A percentile compares a stretch with the other conserved stretches of the same genome.
Conservation (phyloP, 345 rosid genomes). For the Pugionium dolabratum region DNA sequence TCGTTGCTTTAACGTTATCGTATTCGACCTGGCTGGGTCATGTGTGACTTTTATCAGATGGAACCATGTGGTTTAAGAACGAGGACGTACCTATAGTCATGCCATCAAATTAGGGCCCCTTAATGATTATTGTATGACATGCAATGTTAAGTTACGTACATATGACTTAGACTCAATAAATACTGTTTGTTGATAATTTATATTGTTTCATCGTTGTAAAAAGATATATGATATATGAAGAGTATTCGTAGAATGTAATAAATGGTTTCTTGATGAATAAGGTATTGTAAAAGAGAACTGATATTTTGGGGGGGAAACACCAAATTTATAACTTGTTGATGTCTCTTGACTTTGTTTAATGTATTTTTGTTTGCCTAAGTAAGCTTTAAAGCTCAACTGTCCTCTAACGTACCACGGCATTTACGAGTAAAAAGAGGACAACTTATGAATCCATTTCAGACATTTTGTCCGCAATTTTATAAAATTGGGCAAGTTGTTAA, state of each 20-base stretch:
- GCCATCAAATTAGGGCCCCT: slow-evolving; percentile 25
- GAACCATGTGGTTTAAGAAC: slow-evolving; percentile 15
- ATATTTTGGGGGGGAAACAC: too few relatives aligned
- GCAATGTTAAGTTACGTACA: slow-evolving; percentile 12
- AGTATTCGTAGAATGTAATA: too few relatives aligned
- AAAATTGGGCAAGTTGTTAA: slow-evolving; percentile 12
- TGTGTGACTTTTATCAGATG: slow-evolving; percentile 6
- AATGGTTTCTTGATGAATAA: too few relatives aligned
- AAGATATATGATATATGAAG: too few relatives aligned
- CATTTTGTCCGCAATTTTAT: slow-evolving; percentile 32
- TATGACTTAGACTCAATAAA: not conserved
- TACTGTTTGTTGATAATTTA: too few relatives aligned
- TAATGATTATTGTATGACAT: slow-evolving; percentile 5
- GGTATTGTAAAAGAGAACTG: too few relatives aligned
- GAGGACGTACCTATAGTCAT: slow-evolving; percentile 20
- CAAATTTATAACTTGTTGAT: too few relatives aligned
- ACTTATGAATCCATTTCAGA: not conserved
- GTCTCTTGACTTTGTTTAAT: too few relatives aligned
- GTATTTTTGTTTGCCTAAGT: too few relatives aligned
- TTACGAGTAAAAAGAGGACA: slow-evolving; percentile 12
- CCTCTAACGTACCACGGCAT: slow-evolving; percentile 30
- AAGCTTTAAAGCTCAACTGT: not conserved
- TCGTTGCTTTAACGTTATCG: too few relatives aligned
- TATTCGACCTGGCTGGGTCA: not conserved
- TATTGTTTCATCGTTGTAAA: too few relatives aligned